Base-by-base conservation (phyloP, 176 grass and related monocot genomes). In the Oryza nivara region DNA sequence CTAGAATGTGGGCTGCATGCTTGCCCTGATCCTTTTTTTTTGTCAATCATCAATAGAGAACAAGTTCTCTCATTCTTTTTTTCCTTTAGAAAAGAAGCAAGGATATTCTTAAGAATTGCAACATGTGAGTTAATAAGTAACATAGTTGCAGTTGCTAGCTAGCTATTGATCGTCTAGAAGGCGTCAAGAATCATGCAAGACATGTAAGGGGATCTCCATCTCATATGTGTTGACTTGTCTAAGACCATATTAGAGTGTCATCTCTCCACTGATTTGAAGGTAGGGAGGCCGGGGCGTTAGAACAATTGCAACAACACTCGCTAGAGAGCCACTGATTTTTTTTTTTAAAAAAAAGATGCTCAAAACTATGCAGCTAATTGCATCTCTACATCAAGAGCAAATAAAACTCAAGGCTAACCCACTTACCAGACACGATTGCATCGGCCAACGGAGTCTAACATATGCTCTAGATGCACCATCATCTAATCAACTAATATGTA, bases 81-180 rank as follows among this genome's bases (percentile, higher is more conserved):
- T 77, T 17, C 32, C 72, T 56, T 10, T 23, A 65, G 17, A 36
- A 56, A 35, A 48, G 25, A 47, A 65, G 22, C 34, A 80, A 89
- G 78, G 88, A 81, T 85, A 81, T 89, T 56, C 32, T 89, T 76
- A 76, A 75, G 8, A 85, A 81, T 65, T 77, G 44, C 72, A 77
- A 65, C 65, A 72, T 65, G 78, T 22, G 13, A 1, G 85, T 81
- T 77, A 76, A 81, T 77, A 76, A 81, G 14, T 43, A 61, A 35
- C 30, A 25, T 40, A 73, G 11, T 15, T 47, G 54, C 38, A 32
- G 30, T 32, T 32, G 45, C 43, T 41, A 19, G 61, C 61, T 44
- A 63, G 80, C 36, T 64, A 40, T 65, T 32, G 48, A 16, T 63
- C 25, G 7, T n/a, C 76, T 69, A 89, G 48, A 75, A 84, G 25